phyloP scores from a whole-genome alignment of 2,329 filamentous ascomycete species.

The Alternaria gansuensis region DNA sequence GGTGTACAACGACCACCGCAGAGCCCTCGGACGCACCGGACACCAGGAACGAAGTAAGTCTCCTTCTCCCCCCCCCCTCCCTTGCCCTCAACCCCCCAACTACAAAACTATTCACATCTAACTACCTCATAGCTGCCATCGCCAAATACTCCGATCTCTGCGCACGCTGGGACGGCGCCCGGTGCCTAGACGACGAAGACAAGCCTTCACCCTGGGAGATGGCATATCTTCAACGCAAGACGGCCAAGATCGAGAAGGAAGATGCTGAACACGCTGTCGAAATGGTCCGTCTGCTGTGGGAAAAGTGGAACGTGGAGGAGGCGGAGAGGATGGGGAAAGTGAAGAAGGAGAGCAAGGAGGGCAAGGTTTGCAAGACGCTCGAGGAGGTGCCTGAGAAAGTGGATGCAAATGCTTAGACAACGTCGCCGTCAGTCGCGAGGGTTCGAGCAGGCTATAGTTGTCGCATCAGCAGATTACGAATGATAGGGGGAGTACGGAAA shows the following conservation, averaged over 20 bases:
- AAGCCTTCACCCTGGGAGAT: not conserved
- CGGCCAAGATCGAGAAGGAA: not conserved
- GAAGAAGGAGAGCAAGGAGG: not conserved
- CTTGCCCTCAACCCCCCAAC: not conserved
- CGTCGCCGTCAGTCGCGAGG: no score
- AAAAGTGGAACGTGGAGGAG: not conserved
- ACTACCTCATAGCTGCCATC: not conserved
- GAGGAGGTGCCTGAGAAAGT: not conserved
- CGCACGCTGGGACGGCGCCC: not conserved
- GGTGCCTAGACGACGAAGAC: conserved; percentile 3
- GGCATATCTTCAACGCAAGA: not conserved
- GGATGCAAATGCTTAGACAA: not conserved
- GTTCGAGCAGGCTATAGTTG: no score
- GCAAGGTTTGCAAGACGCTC: not conserved
- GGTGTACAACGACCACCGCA: conserved; percentile 1
- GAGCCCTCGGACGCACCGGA: not conserved
- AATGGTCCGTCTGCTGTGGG: not conserved
- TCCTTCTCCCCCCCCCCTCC: no score
- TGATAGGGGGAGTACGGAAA: no score
- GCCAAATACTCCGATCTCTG: not conserved
- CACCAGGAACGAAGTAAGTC: not conserved
- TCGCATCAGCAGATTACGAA: no score
- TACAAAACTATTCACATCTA: not conserved
- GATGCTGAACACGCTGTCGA: not conserved
- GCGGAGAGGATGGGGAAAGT: not conserved